These are phyloP conservation scores for Claviceps cyperi DNA, from an alignment of 2,329 filamentous ascomycete species.

Conservation along the genomic window DNA sequence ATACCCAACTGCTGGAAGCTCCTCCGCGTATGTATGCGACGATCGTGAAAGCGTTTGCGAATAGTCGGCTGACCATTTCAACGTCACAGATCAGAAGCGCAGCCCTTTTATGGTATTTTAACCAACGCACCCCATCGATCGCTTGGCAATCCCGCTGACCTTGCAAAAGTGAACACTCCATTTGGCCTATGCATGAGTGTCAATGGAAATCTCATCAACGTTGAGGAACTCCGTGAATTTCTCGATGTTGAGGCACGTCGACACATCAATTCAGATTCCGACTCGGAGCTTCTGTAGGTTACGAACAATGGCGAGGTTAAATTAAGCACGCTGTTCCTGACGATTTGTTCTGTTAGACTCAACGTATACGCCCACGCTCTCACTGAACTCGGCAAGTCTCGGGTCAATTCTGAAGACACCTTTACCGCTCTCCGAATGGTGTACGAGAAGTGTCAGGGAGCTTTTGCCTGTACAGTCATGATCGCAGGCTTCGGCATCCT, in stretches of 20 bases:
- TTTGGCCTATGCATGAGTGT: slow-evolving; percentile 72
- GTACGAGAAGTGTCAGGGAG: slow-evolving; percentile 59
- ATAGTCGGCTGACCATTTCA: background rate
- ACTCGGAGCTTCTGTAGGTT: slow-evolving; percentile 44
- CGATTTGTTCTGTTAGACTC: slow-evolving; percentile 27
- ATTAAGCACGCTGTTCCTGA: background rate
- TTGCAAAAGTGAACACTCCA: slow-evolving; percentile 47
- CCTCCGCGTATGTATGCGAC: slow-evolving; percentile 26
- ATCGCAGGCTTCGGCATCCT: slow-evolving; percentile 68
- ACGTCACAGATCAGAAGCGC: slow-evolving; percentile 59
- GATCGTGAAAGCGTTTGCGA: background rate
- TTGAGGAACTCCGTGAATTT: slow-evolving; percentile 51
- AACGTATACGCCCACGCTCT: slow-evolving; percentile 80
- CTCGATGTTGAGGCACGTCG: slow-evolving; percentile 67
- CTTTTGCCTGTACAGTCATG: slow-evolving; percentile 71
- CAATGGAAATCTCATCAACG: slow-evolving; percentile 81
- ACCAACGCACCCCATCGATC: background rate
- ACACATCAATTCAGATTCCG: slow-evolving; percentile 82
- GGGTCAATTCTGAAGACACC: slow-evolving; percentile 64
- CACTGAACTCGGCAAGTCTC: slow-evolving; percentile 65
- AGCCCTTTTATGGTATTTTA: slow-evolving; percentile 57
- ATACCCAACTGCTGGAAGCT: slow-evolving; percentile 81
- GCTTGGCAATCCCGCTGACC: background rate
- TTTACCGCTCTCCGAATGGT: slow-evolving; percentile 58
- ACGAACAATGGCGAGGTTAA: background rate